phyloP scores from a whole-genome alignment of 768 basidiomycete species.

The Sistotremastrum suecicum region DNA sequence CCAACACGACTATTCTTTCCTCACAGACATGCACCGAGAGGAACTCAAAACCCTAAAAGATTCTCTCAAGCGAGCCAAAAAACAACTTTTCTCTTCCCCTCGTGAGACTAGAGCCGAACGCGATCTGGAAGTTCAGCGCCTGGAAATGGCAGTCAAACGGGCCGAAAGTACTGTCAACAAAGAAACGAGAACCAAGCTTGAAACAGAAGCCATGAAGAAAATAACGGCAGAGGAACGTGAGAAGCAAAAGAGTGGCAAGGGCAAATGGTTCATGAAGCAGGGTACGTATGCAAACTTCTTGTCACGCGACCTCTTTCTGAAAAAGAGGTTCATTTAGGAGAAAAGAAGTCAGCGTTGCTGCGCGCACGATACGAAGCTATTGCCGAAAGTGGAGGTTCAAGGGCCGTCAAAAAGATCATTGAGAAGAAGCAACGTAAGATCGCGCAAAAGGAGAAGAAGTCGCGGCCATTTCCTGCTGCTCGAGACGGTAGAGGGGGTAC shows the following conservation, averaged over 20 bases:
- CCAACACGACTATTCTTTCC: constrained; percentile 58
- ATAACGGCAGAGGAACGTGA: constrained; percentile 43
- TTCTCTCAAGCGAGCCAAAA: constrained; percentile 54
- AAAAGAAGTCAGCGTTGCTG: constrained; percentile 59
- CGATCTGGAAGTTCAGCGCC: constrained; percentile 49
- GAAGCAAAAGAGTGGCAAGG: constrained; percentile 65
- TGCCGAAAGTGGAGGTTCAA: constrained; percentile 59
- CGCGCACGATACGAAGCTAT: constrained; percentile 72
- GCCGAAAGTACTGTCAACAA: constrained; percentile 66
- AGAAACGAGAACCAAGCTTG: constrained; percentile 54
- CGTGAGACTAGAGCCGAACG: constrained; percentile 42
- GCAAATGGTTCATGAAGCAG: constrained; percentile 74
- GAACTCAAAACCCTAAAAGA: constrained; percentile 57
- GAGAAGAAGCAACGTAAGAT: constrained; percentile 84
- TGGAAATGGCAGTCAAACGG: constrained; percentile 64
- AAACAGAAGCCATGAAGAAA: constrained; percentile 47
- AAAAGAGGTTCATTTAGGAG: constrained; percentile 31
- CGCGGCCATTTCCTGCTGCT: constrained; percentile 43
- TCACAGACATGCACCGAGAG: constrained; percentile 44
- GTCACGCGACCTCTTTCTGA: not conserved
- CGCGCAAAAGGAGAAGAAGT: constrained; percentile 79
- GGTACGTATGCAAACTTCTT: constrained; percentile 29
- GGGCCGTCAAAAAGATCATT: constrained; percentile 75
- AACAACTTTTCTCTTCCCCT: constrained; percentile 46
- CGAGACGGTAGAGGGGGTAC: not conserved